Evolutionary conservation across 2,329 filamentous ascomycete genomes (phyloP).

Genomic region (Colletotrichum euphorbiae): DNA sequence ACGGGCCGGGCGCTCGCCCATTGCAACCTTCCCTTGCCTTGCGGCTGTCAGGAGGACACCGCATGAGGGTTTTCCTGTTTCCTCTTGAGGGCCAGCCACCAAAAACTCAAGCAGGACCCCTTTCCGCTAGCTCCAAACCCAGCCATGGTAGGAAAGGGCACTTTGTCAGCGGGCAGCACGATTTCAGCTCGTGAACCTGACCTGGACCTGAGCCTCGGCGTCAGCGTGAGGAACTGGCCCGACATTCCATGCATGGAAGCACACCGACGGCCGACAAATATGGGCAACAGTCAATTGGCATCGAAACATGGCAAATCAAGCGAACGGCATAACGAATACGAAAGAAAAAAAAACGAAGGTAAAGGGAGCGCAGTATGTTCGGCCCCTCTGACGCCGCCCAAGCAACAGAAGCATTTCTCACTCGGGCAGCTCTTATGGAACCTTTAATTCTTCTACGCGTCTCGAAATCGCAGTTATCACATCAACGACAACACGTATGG

Average conservation of each 20-base stretch:
- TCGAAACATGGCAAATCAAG: not conserved
- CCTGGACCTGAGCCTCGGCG: conserved; percentile 17
- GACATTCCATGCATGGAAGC: conserved; percentile 24
- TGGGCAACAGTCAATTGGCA: not conserved
- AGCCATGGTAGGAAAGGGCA: not conserved
- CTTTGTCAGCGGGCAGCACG: conserved; percentile 1
- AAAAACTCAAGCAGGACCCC: conserved; percentile 13
- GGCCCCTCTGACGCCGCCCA: conserved; percentile 88
- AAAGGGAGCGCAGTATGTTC: conserved; percentile 62
- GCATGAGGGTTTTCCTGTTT: conserved; percentile 15
- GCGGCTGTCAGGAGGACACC: conserved; percentile 32
- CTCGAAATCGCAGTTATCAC: conserved; percentile 62
- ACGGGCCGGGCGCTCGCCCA: conserved; percentile 25
- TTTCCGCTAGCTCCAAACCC: conserved; percentile 23
- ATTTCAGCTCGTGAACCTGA: conserved; percentile 5
- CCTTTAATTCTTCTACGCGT: conserved; percentile 60
- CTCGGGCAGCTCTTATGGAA: conserved; percentile 78
- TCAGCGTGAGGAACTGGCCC: not conserved
- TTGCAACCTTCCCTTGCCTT: conserved; percentile 18
- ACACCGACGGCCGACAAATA: not conserved
- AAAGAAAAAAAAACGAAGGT: not conserved
- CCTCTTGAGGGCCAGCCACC: not conserved
- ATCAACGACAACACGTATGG: conserved; percentile 68
- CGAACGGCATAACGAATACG: not conserved
- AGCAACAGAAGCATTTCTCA: conserved; percentile 58